These are phyloP conservation scores for Adansonia rubrostipa DNA, from an alignment of 441 rosid species.

Conservation along the genomic window DNA sequence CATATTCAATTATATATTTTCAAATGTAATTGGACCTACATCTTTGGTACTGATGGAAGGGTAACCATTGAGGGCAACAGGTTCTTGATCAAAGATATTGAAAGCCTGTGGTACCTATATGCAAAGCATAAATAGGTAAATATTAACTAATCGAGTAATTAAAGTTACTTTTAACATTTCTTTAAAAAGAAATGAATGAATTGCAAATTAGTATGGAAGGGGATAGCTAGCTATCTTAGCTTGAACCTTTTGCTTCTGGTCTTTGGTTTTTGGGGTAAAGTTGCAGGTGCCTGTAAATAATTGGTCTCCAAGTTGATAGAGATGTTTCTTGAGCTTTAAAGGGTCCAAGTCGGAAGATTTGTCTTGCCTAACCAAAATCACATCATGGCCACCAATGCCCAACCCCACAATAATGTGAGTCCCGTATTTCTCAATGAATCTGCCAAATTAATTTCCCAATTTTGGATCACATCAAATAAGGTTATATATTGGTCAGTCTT, in stretches of 20 bases:
- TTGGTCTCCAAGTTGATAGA: constrained; percentile 79
- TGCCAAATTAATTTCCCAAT: constrained; percentile 30
- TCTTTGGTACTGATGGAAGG: constrained; percentile 57
- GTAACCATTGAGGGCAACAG: constrained; percentile 44
- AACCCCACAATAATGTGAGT: constrained; percentile 83
- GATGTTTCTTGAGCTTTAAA: constrained; percentile 61
- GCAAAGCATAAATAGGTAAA: background rate
- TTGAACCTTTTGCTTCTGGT: constrained; percentile 54
- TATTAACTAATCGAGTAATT: background rate
- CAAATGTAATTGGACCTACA: constrained; percentile 47
- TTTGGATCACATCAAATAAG: background rate
- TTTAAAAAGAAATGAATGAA: background rate
- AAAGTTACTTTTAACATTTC: background rate
- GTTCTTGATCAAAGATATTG: constrained; percentile 62
- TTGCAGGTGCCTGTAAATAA: constrained; percentile 70
- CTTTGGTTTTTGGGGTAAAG: constrained; percentile 47
- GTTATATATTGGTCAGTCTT: background rate
- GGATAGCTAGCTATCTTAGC: too few relatives aligned
- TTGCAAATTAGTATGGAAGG: background rate
- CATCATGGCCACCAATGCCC: constrained; percentile 78
- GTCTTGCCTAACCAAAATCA: constrained; percentile 74
- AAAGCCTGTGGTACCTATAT: constrained; percentile 77
- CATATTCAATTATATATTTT: background rate
- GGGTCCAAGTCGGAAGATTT: constrained; percentile 54
- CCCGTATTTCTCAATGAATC: constrained; percentile 86